Conservation (phyloP, 495 filamentous ascomycete species). For the Penicillium macrosclerotiorum region DNA sequence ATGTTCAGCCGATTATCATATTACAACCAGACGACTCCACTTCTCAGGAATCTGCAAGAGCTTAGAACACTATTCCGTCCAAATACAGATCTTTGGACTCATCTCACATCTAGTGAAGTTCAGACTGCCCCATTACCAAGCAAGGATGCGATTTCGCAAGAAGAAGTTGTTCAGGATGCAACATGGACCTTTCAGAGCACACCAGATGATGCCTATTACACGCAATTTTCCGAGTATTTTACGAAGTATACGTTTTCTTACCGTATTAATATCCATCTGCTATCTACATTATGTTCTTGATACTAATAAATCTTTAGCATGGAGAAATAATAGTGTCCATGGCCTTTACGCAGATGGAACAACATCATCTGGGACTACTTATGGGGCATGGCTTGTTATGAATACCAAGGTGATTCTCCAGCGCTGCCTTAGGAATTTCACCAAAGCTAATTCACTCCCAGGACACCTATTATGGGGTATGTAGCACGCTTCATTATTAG, state of each 20-base stretch:
- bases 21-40: slow-evolving; percentile 50
- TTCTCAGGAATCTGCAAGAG: slow-evolving; percentile 54
- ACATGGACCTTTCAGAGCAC: slow-evolving; percentile 55
- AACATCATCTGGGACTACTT: slow-evolving; percentile 46
- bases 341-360: slow-evolving; percentile 54
- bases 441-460: background rate
- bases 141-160: slow-evolving; percentile 34
- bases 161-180: slow-evolving; percentile 55
- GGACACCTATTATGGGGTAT: slow-evolving; percentile 56
- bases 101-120: slow-evolving; percentile 48
- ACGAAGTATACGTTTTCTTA: slow-evolving; percentile 58
- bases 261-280: slow-evolving; percentile 9
- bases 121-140: slow-evolving; percentile 53
- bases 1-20: slow-evolving; percentile 55
- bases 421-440: background rate
- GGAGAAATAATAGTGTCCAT: slow-evolving; percentile 53
- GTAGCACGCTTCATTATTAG: too few species aligned
- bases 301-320: slow-evolving; percentile 22
- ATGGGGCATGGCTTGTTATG: slow-evolving; percentile 57
- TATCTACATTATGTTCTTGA: background rate
- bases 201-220: slow-evolving; percentile 47
- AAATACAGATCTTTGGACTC: slow-evolving; percentile 54
- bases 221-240: slow-evolving; percentile 54
- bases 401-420: slow-evolving; percentile 55
- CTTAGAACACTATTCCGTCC: slow-evolving; percentile 55